phyloP scores from a whole-genome alignment of 805 yeast species.

The Candida alai region DNA sequence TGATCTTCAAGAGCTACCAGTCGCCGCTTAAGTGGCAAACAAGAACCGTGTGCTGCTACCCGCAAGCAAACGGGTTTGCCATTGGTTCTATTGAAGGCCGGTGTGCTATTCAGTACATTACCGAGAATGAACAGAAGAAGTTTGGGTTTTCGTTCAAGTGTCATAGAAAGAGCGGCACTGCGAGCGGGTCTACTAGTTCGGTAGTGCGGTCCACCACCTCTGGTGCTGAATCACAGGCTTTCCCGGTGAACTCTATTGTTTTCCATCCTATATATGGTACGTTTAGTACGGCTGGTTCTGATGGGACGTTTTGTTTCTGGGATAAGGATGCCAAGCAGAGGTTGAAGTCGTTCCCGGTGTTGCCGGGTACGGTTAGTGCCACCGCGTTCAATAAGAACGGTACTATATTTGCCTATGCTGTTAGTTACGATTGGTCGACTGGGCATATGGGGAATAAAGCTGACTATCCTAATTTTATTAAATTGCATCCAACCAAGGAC shows the following conservation, averaged over 20 bases:
- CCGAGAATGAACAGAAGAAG: constrained; percentile 69
- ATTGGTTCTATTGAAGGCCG: constrained; percentile 93
- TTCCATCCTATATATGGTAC: constrained; percentile 93
- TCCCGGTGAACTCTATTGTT: constrained; percentile 71
- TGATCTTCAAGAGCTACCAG: constrained; percentile 65
- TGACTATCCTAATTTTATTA: constrained; percentile 70
- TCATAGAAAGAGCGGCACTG: constrained; percentile 64
- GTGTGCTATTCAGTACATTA: constrained; percentile 90
- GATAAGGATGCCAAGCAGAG: constrained; percentile 90
- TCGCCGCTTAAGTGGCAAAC: constrained; percentile 92
- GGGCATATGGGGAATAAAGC: constrained; percentile 77
- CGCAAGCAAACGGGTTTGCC: constrained; percentile 91
- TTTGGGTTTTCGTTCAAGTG: constrained; percentile 89
- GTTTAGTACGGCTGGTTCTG: constrained; percentile 90
- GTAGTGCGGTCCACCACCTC: constrained; percentile 23
- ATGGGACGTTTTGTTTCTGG: constrained; percentile 94
- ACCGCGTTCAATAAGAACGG: constrained; percentile 83
- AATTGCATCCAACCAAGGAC: constrained; percentile 80
- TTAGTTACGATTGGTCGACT: constrained; percentile 94
- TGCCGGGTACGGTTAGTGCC: constrained; percentile 66
- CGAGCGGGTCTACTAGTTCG: constrained; percentile 17
- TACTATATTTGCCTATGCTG: constrained; percentile 80
- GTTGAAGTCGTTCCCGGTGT: constrained; percentile 71
- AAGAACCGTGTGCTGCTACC: constrained; percentile 74
- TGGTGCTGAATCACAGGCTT: constrained; percentile 57